Conservation (phyloP, 805 yeast genomes). For the Yamadazyma akitaensis region DNA sequence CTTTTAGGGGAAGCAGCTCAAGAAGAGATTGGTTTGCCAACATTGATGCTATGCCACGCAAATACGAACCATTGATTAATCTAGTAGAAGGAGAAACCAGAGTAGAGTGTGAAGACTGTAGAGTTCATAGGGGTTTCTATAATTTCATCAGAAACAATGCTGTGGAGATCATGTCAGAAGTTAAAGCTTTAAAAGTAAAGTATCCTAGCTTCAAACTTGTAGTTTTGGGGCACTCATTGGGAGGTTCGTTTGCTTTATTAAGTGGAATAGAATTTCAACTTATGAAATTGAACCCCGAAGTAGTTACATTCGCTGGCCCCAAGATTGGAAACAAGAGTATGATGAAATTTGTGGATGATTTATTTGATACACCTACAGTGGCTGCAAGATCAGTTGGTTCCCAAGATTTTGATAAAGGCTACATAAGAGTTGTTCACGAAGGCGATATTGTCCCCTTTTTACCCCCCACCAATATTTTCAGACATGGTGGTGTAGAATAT, state of each 20-base stretch:
- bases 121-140: constrained; percentile 64
- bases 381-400: constrained; percentile 17
- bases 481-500: constrained; percentile 53
- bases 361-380: constrained; percentile 40
- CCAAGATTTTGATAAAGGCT: constrained; percentile 34
- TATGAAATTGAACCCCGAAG: constrained; percentile 51
- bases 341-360: constrained; percentile 48
- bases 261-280: constrained; percentile 60
- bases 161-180: constrained; percentile 30
- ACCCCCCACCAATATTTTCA: constrained; percentile 48
- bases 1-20: constrained; percentile 63
- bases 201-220: constrained; percentile 49
- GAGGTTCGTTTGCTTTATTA: constrained; percentile 66
- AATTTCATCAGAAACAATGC: constrained; percentile 43
- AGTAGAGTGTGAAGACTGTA: constrained; percentile 46
- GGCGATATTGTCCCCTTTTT: constrained; percentile 57
- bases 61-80: constrained; percentile 44
- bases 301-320: constrained; percentile 63
- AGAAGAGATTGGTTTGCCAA: constrained; percentile 62
- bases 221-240: constrained; percentile 72
- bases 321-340: constrained; percentile 55
- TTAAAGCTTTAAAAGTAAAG: constrained; percentile 29
- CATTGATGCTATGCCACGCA: constrained; percentile 44
- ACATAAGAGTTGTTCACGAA: constrained; percentile 54
- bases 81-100: constrained; percentile 10